A percentile compares a stretch with the other conserved stretches of the same genome.
Evolutionary conservation across 2,329 filamentous ascomycete species (phyloP).

Genomic region (Aspergillus pseudoviridinutans): DNA sequence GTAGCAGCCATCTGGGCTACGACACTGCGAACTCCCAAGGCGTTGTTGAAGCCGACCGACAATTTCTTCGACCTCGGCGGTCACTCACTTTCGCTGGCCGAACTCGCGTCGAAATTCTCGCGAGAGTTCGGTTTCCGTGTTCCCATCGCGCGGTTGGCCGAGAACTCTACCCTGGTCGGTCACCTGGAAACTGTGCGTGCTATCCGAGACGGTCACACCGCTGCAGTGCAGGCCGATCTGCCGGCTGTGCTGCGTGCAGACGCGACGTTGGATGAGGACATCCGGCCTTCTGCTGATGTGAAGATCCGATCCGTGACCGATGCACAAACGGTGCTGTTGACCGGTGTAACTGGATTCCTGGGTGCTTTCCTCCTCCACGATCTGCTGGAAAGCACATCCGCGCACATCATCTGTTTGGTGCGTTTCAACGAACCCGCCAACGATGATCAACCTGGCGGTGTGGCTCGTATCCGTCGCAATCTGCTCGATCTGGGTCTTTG

Average conservation of each 20-base stretch:
- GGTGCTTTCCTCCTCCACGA: slow-evolving; percentile 70
- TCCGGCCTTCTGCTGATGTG: slow-evolving; percentile 48
- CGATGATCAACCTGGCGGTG: slow-evolving; percentile 61
- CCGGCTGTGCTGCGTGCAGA: slow-evolving; percentile 66
- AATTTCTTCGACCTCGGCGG: slow-evolving; percentile 80
- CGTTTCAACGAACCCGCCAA: slow-evolving; percentile 65
- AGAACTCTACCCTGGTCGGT: slow-evolving; percentile 66
- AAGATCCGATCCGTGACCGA: slow-evolving; percentile 59
- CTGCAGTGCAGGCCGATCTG: slow-evolving; percentile 70
- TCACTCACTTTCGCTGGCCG: slow-evolving; percentile 72
- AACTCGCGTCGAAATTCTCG: slow-evolving; percentile 67
- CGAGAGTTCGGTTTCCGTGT: slow-evolving; percentile 69
- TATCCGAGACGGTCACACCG: slow-evolving; percentile 68
- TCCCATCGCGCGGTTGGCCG: slow-evolving; percentile 66
- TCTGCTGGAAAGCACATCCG: slow-evolving; percentile 64
- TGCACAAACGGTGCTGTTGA: slow-evolving; percentile 66
- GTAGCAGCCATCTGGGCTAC: slow-evolving; percentile 70
- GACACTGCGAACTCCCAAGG: slow-evolving; percentile 61
- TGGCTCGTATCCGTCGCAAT: slow-evolving; percentile 70
- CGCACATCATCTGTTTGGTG: slow-evolving; percentile 68
- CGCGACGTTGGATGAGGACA: slow-evolving; percentile 65
- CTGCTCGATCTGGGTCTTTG: slow-evolving; percentile 74
- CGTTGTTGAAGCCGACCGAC: slow-evolving; percentile 62
- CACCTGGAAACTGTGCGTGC: slow-evolving; percentile 68
- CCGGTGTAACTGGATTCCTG: slow-evolving; percentile 71